Conservation (phyloP, 2,329 filamentous ascomycete genomes). For the Fusarium algeriense region DNA sequence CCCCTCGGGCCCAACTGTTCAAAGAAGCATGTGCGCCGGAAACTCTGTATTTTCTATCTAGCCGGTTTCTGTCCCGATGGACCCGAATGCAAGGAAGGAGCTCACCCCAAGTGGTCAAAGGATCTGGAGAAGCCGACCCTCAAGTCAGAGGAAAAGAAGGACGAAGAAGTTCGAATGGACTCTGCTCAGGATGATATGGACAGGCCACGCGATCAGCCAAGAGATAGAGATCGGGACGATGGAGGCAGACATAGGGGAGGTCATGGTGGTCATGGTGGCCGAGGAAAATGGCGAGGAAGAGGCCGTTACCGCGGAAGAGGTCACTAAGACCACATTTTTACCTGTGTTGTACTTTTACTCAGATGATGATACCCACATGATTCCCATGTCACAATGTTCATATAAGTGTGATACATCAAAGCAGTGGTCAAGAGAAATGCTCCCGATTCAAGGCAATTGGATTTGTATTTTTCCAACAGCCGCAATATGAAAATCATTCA, state of each 20-base stretch:
- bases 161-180: slow-evolving; percentile 56
- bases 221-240: slow-evolving; percentile 45
- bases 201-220: slow-evolving; percentile 52
- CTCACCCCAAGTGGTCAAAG: slow-evolving; percentile 85
- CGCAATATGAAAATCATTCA: slow-evolving; percentile 25
- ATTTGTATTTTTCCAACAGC: slow-evolving; percentile 22
- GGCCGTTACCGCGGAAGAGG: slow-evolving; percentile 54
- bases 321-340: slow-evolving; percentile 38
- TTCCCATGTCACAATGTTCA: background rate
- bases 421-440: slow-evolving; percentile 2
- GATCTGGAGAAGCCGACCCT: slow-evolving; percentile 81
- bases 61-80: slow-evolving; percentile 95
- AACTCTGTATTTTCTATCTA: slow-evolving; percentile 85
- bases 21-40: slow-evolving; percentile 88
- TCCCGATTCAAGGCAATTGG: slow-evolving; percentile 7
- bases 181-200: slow-evolving; percentile 54
- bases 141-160: slow-evolving; percentile 74
- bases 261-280: slow-evolving; percentile 46
- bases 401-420: background rate
- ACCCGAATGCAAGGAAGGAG: slow-evolving; percentile 78
- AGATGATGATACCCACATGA: slow-evolving; percentile 34
- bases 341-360: slow-evolving; percentile 23
- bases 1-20: slow-evolving; percentile 88
- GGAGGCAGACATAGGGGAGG: slow-evolving; percentile 50
- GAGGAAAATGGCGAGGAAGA: slow-evolving; percentile 56